Conservation (phyloP, 2,329 filamentous ascomycete genomes). For the Trematosphaeria pertusa region DNA sequence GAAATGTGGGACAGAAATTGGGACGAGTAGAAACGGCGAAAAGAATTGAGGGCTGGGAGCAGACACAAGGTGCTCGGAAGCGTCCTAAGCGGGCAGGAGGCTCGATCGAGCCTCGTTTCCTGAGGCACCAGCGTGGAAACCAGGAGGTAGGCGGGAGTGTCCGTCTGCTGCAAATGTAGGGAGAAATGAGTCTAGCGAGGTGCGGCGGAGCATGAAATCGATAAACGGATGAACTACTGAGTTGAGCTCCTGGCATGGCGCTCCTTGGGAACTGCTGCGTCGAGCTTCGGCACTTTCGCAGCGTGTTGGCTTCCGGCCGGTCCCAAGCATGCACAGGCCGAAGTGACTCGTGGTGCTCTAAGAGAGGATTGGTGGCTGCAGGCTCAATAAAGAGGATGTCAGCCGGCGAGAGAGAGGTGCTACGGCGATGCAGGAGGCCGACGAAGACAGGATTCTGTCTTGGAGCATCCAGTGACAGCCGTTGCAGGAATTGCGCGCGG, state of each 20-base stretch:
- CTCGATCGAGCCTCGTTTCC: constrained; percentile 12
- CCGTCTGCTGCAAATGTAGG: too few relatives aligned
- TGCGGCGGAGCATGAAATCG: constrained; percentile 5
- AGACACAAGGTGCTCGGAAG: neutral
- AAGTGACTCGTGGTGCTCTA: constrained; percentile 14
- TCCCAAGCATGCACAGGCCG: too few relatives aligned
- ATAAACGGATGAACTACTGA: too few relatives aligned
- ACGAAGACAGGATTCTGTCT: neutral
- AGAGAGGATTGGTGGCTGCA: constrained; percentile 26
- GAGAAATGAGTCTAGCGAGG: too few relatives aligned
- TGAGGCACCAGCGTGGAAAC: constrained; percentile 17
- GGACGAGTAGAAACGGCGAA: constrained; percentile 6
- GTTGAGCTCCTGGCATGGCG: too few relatives aligned
- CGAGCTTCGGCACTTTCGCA: constrained; percentile 9
- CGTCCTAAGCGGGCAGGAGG: constrained; percentile 7
- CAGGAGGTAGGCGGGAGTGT: constrained; percentile 20
- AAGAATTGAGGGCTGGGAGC: constrained; percentile 1
- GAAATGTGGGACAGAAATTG: constrained; percentile 7
- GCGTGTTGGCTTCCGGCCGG: constrained; percentile 16
- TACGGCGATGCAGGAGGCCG: constrained; percentile 1
- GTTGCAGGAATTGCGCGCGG: constrained; percentile 10
- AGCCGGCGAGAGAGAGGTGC: constrained; percentile 9
- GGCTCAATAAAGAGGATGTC: constrained; percentile 25
- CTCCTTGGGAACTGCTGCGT: too few relatives aligned
- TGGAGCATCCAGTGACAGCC: constrained; percentile 4